A percentile compares a stretch with the other conserved stretches of the same genome.
Evolutionary conservation across 179 eudicot species (phyloP).

Genomic region (Silene vulgaris): DNA sequence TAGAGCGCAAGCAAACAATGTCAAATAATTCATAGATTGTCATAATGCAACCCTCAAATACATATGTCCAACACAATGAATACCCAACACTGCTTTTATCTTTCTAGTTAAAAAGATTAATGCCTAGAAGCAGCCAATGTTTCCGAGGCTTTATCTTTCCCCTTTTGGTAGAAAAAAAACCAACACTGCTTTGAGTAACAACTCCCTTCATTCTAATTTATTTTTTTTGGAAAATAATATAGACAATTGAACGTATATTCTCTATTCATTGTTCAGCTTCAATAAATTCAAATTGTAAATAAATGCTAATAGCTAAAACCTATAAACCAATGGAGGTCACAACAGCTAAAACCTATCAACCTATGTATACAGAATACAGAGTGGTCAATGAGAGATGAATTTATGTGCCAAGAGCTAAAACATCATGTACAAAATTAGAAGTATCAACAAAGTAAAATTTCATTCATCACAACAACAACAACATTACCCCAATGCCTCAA

Average conservation of each 20-base stretch:
- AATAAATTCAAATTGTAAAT: too few species aligned
- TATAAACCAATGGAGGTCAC: too few species aligned
- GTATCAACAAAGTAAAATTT: too few species aligned
- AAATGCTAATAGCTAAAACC: neutral
- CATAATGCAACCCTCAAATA: neutral
- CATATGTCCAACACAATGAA: neutral
- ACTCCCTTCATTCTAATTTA: neutral
- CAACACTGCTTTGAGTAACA: neutral
- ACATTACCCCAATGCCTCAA: too few species aligned
- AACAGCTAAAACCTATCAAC: too few species aligned
- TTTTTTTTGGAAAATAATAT: neutral
- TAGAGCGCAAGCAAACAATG: neutral
- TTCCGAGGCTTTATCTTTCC: neutral
- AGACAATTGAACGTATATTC: neutral
- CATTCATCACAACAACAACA: too few species aligned
- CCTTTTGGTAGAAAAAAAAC: neutral
- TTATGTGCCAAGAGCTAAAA: too few species aligned
- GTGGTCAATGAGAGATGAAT: too few species aligned
- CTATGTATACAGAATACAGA: too few species aligned
- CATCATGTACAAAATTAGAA: too few species aligned
- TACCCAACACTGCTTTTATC: too few species aligned
- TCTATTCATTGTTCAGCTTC: neutral
- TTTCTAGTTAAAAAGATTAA: neutral
- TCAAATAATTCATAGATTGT: neutral
- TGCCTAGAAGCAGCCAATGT: neutral